Base-by-base conservation (phyloP, 805 yeast species). In the Naumovozyma castellii region DNA sequence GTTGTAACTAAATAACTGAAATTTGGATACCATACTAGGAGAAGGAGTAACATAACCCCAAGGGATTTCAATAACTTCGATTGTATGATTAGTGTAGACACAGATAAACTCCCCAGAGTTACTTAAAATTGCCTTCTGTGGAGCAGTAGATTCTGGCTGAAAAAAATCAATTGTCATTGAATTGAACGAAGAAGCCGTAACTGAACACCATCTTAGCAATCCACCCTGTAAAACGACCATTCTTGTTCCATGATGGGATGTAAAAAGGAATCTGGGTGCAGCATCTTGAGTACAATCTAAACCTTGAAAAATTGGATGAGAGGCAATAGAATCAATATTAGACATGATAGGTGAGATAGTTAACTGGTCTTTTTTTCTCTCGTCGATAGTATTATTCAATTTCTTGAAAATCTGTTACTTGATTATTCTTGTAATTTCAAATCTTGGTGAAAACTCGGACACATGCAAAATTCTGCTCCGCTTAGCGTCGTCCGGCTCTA, bases 1-100 rank as follows among this genome's bases (percentile, higher is more conserved):
- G 15, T 13, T 5, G 32, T 29, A 29, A 29, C 15, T 9, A 13
- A 29, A 29, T 13, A 14, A 5, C 20, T 38, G 36, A 13, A 43
- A 40, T 15, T 18, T 35, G 16, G 32, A 29, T 3, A 20, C 8
- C 31, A 41, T 33, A 13, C 30, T 22, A 4, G 32, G 18, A 20
- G 49, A 31, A 3, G 37, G 37, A 12, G 41, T 40, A 20, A 35
- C 35, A 29, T 49, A 47, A 12, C 45, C 47, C 59, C 59, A 54
- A 19, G 61, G 57, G 33, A 57, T 39, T 33, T 56, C 60, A 19
- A 58, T 37, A 14, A 57, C 41, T 31, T 46, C 43, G 3, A 56
- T 31, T 17, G 44, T 45, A n/a, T 32, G 18, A 12, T 38, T 41
- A 32, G 36, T 45, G 41, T 47, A 49, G 13, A 51, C 18, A 38